Evolutionary conservation across 2,329 filamentous ascomycete species (phyloP).

Genomic region (Daldinia sp.): DNA sequence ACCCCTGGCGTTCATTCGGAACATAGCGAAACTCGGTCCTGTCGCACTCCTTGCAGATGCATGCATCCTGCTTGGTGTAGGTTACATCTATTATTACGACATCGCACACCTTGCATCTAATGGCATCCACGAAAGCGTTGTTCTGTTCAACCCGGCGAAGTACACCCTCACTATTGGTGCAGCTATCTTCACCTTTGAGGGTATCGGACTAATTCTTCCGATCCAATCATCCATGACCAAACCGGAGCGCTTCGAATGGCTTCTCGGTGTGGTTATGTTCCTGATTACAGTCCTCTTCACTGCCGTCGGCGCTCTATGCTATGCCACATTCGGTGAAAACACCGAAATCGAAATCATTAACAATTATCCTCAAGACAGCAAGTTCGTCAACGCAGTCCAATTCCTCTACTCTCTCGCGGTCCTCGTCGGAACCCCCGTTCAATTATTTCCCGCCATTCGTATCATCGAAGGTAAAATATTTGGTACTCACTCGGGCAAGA

Average conservation of each 20-base stretch:
- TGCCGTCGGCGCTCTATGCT: conserved; percentile 75
- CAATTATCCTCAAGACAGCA: conserved; percentile 75
- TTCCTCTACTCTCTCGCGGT: conserved; percentile 78
- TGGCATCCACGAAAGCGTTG: conserved; percentile 68
- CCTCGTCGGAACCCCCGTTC: conserved; percentile 76
- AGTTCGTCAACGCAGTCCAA: conserved; percentile 78
- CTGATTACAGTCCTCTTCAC: conserved; percentile 78
- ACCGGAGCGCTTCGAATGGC: conserved; percentile 70
- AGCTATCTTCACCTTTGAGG: conserved; percentile 81
- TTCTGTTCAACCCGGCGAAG: conserved; percentile 72
- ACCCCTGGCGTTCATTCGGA: conserved; percentile 74
- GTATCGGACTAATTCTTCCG: conserved; percentile 78
- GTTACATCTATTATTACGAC: conserved; percentile 79
- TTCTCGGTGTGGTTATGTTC: conserved; percentile 74
- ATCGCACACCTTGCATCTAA: conserved; percentile 61
- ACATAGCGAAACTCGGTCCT: conserved; percentile 77
- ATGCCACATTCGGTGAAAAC: conserved; percentile 73
- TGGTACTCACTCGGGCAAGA: conserved; percentile 73
- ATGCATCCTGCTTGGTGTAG: conserved; percentile 74
- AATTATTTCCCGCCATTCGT: conserved; percentile 76
- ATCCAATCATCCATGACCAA: conserved; percentile 80
- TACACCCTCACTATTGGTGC: conserved; percentile 77
- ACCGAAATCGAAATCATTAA: conserved; percentile 79
- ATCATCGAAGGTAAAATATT: conserved; percentile 76
- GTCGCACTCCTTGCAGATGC: conserved; percentile 74